These are phyloP conservation scores for Fusarium continuum DNA, from an alignment of 2,329 filamentous ascomycete genomes.

Conservation along the genomic window DNA sequence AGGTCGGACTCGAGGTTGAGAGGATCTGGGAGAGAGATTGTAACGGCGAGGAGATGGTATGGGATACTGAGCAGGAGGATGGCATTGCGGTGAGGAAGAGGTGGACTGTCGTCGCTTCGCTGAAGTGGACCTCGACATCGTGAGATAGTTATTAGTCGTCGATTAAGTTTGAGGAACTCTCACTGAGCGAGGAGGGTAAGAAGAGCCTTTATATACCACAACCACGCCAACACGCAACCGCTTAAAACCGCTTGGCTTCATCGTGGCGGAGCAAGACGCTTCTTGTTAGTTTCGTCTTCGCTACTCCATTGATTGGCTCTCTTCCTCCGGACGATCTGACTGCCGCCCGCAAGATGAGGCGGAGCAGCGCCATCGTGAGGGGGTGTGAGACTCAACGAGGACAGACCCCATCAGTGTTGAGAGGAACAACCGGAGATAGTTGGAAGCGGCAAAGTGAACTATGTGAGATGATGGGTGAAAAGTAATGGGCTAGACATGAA, in stretches of 20 bases:
- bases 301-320: constrained; percentile 19
- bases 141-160: constrained; percentile 11
- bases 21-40: constrained; percentile 75
- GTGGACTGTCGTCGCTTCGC: constrained; percentile 71
- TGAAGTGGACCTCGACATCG: constrained; percentile 51
- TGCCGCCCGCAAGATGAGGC: constrained; percentile 24
- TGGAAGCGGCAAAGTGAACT: neutral
- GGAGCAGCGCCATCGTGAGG: constrained; percentile 9
- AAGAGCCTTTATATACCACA: constrained; percentile 17
- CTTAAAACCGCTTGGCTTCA: neutral
- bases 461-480: neutral
- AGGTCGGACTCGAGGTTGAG: constrained; percentile 67
- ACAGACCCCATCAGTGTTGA: neutral
- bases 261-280: constrained; percentile 24
- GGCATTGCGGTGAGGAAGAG: constrained; percentile 71
- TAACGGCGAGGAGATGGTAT: constrained; percentile 68
- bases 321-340: neutral
- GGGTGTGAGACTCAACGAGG: constrained; percentile 6
- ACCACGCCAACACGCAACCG: neutral
- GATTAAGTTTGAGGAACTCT: neutral
- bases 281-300: neutral
- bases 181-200: neutral
- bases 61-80: constrained; percentile 70
- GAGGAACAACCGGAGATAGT: neutral
- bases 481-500: neutral